Evolutionary conservation across 257 asterid genomes (phyloP).

Genomic region (Ilex aquifolium): DNA sequence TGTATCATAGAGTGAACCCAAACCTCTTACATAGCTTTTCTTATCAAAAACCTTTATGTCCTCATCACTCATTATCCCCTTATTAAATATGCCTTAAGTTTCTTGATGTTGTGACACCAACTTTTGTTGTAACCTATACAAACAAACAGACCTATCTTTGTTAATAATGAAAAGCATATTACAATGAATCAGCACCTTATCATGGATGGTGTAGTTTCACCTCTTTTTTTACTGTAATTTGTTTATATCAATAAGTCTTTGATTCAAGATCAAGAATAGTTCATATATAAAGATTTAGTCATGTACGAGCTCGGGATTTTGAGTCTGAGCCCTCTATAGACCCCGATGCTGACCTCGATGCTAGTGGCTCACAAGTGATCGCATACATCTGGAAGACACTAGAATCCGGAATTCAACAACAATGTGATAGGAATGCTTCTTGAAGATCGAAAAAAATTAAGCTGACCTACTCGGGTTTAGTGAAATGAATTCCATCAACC

Average conservation of each 20-base stretch:
- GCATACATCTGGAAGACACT: neutral
- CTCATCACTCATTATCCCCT: slow-evolving; percentile 34
- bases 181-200: too few relatives aligned
- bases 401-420: neutral
- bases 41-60: slow-evolving; percentile 36
- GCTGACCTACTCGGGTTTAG: neutral
- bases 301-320: too few relatives aligned
- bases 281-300: too few relatives aligned
- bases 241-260: neutral
- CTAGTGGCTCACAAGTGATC: neutral
- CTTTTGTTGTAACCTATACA: slow-evolving; percentile 25
- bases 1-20: too few relatives aligned
- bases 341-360: too few relatives aligned
- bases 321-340: too few relatives aligned
- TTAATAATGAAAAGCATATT: neutral
- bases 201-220: neutral
- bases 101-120: slow-evolving; percentile 24
- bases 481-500: too few relatives aligned
- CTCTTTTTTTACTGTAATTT: slow-evolving; percentile 9
- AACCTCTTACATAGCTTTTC: slow-evolving; percentile 4
- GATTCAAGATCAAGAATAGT: too few relatives aligned
- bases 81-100: slow-evolving; percentile 15
- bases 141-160: slow-evolving; percentile 16
- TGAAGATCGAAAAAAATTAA: slow-evolving; percentile 1
- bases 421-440: neutral